Conservation (phyloP, 163 green algal genomes). For the Coccomyxa subellipsoidea region DNA sequence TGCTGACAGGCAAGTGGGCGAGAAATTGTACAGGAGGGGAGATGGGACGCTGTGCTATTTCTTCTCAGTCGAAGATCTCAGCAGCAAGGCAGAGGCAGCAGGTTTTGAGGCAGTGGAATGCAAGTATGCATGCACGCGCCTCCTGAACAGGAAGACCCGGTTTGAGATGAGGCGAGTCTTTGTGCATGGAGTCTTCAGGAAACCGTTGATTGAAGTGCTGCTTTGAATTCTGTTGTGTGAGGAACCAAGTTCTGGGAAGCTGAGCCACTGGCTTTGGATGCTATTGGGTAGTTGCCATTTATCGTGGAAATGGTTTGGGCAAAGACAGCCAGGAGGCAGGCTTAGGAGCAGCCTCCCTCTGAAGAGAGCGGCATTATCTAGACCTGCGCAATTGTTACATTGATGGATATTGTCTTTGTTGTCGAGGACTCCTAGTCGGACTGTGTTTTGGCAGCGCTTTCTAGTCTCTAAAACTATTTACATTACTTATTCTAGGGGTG, state of each 20-base stretch:
- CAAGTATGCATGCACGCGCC: constrained; percentile 54
- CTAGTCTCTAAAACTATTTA: too few species aligned
- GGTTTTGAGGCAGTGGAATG: constrained; percentile 53
- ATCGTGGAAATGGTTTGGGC: not conserved
- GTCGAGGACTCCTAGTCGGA: too few species aligned
- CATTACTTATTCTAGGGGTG: too few species aligned
- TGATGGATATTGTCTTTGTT: too few species aligned
- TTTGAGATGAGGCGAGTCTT: constrained; percentile 60
- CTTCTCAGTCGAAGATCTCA: constrained; percentile 57
- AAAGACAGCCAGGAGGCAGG: not conserved
- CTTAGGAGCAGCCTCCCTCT: not conserved
- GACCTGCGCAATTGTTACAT: too few species aligned
- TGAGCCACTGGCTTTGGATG: too few species aligned
- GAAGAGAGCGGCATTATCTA: too few species aligned
- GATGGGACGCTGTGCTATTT: constrained; percentile 73
- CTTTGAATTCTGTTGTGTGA: not conserved
- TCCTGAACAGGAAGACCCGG: constrained; percentile 55
- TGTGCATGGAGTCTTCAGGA: constrained; percentile 58
- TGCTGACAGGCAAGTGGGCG: constrained; percentile 43
- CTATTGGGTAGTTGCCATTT: not conserved
- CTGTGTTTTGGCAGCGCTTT: too few species aligned
- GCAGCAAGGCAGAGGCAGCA: constrained; percentile 23
- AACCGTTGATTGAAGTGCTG: not conserved
- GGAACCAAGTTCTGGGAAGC: too few species aligned
- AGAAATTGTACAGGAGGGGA: constrained; percentile 49